Conservation (phyloP, 768 basidiomycete species). For the Brasilioporus rufonigricans region DNA sequence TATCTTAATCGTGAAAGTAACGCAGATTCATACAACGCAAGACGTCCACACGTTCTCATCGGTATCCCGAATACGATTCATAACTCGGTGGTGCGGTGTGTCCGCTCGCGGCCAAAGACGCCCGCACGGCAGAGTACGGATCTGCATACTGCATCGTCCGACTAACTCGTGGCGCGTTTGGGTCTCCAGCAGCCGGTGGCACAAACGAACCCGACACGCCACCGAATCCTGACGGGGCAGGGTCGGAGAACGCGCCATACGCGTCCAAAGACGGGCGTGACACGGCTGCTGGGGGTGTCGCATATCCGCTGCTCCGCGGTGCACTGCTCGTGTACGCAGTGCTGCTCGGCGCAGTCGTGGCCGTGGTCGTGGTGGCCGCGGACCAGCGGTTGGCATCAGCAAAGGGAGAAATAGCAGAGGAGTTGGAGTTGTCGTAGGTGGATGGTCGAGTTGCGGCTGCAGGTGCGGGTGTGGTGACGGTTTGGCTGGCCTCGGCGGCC, state of each 20-base stretch:
- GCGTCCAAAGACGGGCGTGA: slow-evolving; percentile 77
- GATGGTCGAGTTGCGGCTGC: slow-evolving; percentile 19
- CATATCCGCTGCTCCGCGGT: slow-evolving; percentile 26
- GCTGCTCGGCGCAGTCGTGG: slow-evolving; percentile 25
- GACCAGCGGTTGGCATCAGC: slow-evolving; percentile 53
- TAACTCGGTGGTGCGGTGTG: slow-evolving; percentile 48
- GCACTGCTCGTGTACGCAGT: slow-evolving; percentile 23
- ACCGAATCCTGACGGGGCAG: slow-evolving; percentile 74
- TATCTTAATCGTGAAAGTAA: slow-evolving; percentile 10
- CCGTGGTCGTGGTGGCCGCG: slow-evolving; percentile 27
- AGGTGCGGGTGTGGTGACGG: slow-evolving; percentile 12
- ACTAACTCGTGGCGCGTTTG: slow-evolving; percentile 56
- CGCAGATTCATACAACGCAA: slow-evolving; percentile 5
- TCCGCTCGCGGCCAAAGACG: slow-evolving; percentile 41
- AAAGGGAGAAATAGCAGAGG: slow-evolving; percentile 42
- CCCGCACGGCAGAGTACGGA: slow-evolving; percentile 80
- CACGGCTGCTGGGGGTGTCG: slow-evolving; percentile 31
- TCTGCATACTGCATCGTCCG: slow-evolving; percentile 94
- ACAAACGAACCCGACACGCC: slow-evolving; percentile 34
- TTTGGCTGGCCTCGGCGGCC: slow-evolving; percentile 30
- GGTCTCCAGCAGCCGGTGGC: slow-evolving; percentile 33
- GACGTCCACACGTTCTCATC: slow-evolving; percentile 26
- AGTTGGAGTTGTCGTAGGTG: slow-evolving; percentile 24
- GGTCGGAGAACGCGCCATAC: slow-evolving; percentile 90
- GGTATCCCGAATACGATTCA: slow-evolving; percentile 53